A percentile compares a stretch with the other conserved stretches of the same genome.
These are phyloP conservation scores for Theobroma grandiflorum DNA, from an alignment of 441 rosid species.

Conservation along the genomic window DNA sequence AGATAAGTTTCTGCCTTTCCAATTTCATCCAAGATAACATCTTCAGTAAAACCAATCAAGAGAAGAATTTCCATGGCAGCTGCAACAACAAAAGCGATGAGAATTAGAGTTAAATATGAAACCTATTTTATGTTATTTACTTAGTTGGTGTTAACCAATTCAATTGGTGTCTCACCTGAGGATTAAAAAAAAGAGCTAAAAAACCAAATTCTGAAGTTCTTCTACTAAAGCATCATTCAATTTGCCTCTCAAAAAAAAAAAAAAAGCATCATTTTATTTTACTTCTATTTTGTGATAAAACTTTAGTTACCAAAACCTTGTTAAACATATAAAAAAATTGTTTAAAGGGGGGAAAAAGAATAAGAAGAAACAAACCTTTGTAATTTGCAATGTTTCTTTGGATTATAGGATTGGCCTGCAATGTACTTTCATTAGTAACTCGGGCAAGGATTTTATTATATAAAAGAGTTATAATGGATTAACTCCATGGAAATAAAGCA, in stretches of 20 bases:
- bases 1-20: constrained; percentile 69
- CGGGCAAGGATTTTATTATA: background rate
- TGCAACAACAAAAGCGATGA: constrained; percentile 37
- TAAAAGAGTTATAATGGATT: constrained; percentile 2
- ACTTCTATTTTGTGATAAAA: background rate
- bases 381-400: constrained; percentile 65
- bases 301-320: background rate
- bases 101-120: background rate
- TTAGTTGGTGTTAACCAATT: background rate
- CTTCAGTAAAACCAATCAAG: constrained; percentile 82
- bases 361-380: constrained; percentile 56
- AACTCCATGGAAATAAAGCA: constrained; percentile 11
- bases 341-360: background rate
- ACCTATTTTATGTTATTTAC: background rate
- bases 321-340: constrained; percentile 4
- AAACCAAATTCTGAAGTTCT: background rate
- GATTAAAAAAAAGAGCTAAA: background rate
- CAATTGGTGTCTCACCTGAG: background rate
- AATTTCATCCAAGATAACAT: constrained; percentile 48
- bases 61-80: constrained; percentile 86
- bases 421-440: constrained; percentile 26
- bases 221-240: background rate
- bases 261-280: no score
- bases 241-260: no score
- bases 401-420: constrained; percentile 85